These are phyloP conservation scores for Panus rudis DNA, from an alignment of 768 basidiomycete genomes.

Conservation along the genomic window DNA sequence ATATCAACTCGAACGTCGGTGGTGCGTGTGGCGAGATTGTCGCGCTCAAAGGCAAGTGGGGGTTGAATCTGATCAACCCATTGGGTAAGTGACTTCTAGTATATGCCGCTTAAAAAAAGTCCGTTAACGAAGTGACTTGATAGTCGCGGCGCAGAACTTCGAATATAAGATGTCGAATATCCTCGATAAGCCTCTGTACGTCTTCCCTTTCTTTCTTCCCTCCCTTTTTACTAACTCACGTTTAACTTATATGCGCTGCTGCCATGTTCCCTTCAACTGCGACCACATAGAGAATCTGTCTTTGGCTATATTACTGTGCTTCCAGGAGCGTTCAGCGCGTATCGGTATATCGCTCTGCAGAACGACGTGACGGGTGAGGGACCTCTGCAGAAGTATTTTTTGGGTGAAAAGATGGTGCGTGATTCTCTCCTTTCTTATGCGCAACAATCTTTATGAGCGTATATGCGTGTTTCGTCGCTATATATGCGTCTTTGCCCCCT, in stretches of 20 bases:
- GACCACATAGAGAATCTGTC: slow-evolving; percentile 59
- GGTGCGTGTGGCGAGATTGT: slow-evolving; percentile 97
- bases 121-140: neutral
- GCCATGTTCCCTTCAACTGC: too few species aligned
- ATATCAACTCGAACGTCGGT: slow-evolving; percentile 84
- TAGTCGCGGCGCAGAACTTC: slow-evolving; percentile 87
- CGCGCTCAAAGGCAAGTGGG: slow-evolving; percentile 81
- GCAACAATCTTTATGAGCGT: neutral
- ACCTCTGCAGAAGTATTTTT: slow-evolving; percentile 91
- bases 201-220: slow-evolving; percentile 2
- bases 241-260: neutral
- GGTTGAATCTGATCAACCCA: slow-evolving; percentile 75
- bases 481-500: neutral
- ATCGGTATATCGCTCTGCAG: slow-evolving; percentile 84
- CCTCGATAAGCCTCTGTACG: slow-evolving; percentile 76
- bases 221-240: neutral
- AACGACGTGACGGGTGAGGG: slow-evolving; percentile 81
- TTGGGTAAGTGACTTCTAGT: slow-evolving; percentile 27
- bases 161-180: slow-evolving; percentile 95
- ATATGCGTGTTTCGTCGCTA: neutral
- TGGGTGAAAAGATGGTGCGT: slow-evolving; percentile 86
- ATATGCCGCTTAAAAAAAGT: neutral
- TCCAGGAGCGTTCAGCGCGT: slow-evolving; percentile 89
- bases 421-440: slow-evolving; percentile 2
- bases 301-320: slow-evolving; percentile 95